Evolutionary conservation across 768 basidiomycete genomes (phyloP), one percentile per base, ranked within the genome.

Genomic region (Hygrocybe coccinea): DNA sequence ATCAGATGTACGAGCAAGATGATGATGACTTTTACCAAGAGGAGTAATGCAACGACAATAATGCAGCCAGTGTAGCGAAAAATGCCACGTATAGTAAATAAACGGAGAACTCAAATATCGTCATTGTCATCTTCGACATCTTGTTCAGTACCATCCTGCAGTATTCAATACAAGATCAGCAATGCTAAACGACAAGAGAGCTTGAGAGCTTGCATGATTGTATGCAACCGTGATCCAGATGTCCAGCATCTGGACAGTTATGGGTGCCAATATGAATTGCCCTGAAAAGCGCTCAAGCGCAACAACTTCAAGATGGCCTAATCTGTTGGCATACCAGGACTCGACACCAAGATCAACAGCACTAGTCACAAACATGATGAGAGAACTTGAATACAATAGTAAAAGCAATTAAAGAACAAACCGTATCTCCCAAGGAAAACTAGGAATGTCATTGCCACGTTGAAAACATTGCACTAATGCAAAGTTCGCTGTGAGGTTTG

Each of bases 161-260:
- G 29, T 29, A 29, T 29, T 29, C 29, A 50, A 12, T 22, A 22
- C 3, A 8, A 22, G 17, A n/a, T 10, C 25, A 22, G 38, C 25
- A 11, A 43, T 15, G 17, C 38, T 52, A 29, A 22, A 11, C 25
- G n/a, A n/a, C 2, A 29, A 34, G 2, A 54, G 41, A 36, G 11
- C 50, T 36, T 44, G 24, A 17, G 10, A 35, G 25, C 60, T 5
- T 59, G 61, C 60, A 54, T 63, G 62, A 43, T 60, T 54, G 17
- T 44, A 39, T 7, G 62, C 56, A 7, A 63, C 50, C 3, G 62
- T 63, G n/a, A 63, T 54, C 62, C 62, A 63, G 12, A 61, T n/a
- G 34, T 54, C 49, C 12, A 19, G 15, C 12, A 14, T 17, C 11
- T 49, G 3, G 11, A 63, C 38, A 11, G 35, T 50, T 10, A 61